Conservation (phyloP, 2,329 filamentous ascomycete species). For the Arthrinium puccinioides region DNA sequence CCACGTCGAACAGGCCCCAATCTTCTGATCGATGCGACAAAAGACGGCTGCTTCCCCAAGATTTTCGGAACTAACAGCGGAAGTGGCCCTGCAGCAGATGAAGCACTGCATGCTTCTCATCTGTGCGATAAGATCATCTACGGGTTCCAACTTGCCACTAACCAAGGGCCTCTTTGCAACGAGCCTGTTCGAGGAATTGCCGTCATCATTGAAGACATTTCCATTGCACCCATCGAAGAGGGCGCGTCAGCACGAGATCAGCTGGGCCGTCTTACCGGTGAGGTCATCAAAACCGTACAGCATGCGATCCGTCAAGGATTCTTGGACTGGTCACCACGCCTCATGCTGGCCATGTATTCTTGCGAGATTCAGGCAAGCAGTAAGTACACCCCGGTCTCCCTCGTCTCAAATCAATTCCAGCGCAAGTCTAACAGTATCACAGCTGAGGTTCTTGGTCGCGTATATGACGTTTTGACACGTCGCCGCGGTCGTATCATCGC, state of each 20-base stretch:
- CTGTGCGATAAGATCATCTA: conserved; percentile 87
- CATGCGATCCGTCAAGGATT: conserved; percentile 79
- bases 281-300: conserved; percentile 85
- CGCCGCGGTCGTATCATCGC: conserved; percentile 83
- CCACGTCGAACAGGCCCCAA: conserved; percentile 82
- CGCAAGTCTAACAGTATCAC: conserved; percentile 10
- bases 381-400: too few species aligned
- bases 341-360: conserved; percentile 95
- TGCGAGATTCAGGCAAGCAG: conserved; percentile 95
- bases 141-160: conserved; percentile 86
- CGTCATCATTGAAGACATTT: conserved; percentile 78
- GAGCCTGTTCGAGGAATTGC: conserved; percentile 92
- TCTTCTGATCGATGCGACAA: conserved; percentile 76
- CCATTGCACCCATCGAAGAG: conserved; percentile 48
- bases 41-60: conserved; percentile 59
- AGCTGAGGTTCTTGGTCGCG: conserved; percentile 88
- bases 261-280: conserved; percentile 77
- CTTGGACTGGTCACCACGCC: conserved; percentile 91
- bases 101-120: conserved; percentile 53
- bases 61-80: conserved; percentile 45
- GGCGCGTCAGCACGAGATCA: conserved; percentile 52
- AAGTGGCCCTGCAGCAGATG: conserved; percentile 32
- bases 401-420: neutral
- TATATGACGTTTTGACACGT: conserved; percentile 96
- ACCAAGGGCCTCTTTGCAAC: conserved; percentile 82